Conservation (phyloP, 768 basidiomycete genomes). For the Russula ochroleuca region DNA sequence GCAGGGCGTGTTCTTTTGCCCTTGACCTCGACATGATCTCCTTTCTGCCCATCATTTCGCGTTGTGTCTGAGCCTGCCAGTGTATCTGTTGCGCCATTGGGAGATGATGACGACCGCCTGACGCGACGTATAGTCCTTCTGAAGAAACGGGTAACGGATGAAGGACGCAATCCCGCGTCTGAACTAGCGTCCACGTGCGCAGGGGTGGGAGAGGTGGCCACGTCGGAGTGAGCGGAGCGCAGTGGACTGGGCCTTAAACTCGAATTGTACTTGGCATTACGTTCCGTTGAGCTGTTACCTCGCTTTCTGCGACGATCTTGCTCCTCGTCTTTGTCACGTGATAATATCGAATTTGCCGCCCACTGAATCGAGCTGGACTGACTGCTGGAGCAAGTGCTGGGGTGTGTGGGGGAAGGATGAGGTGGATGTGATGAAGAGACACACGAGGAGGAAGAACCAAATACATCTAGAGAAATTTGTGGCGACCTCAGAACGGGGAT, state of each 20-base stretch:
- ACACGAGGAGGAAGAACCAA: conserved; percentile 32
- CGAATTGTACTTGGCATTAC: conserved; percentile 26
- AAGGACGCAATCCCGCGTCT: conserved; percentile 28
- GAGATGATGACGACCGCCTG: conserved; percentile 21
- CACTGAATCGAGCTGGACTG: conserved; percentile 62
- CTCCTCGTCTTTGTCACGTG: too few species aligned
- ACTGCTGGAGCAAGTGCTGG: conserved; percentile 36
- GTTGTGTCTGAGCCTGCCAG: conserved; percentile 7
- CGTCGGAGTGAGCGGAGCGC: conserved; percentile 33
- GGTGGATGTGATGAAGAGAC: conserved; percentile 39
- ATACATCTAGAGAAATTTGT: conserved; percentile 35
- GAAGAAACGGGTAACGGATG: conserved; percentile 28
- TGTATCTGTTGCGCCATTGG: conserved; percentile 25
- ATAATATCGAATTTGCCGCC: conserved; percentile 42
- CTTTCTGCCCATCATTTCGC: conserved; percentile 28
- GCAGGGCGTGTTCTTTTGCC: conserved; percentile 27
- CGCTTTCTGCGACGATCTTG: too few species aligned
- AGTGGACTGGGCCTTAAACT: conserved; percentile 26
- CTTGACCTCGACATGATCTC: conserved; percentile 20
- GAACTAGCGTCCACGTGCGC: conserved; percentile 42
- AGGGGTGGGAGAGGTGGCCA: conserved; percentile 39
- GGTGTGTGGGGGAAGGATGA: conserved; percentile 77
- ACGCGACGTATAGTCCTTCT: conserved; percentile 17
- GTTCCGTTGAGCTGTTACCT: conserved; percentile 43
- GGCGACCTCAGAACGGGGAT: conserved; percentile 18